These are phyloP conservation scores for Pseudogymnoascus sp. DNA, from an alignment of 2,329 filamentous ascomycete genomes.

Conservation along the genomic window DNA sequence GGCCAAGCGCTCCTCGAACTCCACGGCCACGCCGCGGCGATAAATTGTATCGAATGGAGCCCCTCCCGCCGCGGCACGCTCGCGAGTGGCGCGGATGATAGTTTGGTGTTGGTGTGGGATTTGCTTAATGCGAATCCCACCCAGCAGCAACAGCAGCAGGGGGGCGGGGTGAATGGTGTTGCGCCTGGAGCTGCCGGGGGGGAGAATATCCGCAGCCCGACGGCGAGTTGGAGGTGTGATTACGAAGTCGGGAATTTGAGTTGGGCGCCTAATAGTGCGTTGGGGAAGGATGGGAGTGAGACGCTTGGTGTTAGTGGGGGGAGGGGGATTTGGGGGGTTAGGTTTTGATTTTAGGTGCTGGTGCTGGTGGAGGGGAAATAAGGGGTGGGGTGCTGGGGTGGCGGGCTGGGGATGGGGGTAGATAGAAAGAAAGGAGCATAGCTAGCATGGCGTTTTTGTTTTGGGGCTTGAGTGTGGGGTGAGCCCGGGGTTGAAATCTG, in stretches of 20 bases:
- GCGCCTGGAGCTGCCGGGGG: constrained; percentile 33
- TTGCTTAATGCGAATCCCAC: constrained; percentile 61
- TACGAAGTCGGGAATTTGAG: constrained; percentile 80
- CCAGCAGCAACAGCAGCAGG: constrained; percentile 64
- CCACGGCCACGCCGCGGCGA: constrained; percentile 71
- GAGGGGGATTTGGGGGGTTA: constrained; percentile 65
- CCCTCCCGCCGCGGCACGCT: constrained; percentile 77
- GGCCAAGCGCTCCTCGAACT: constrained; percentile 92
- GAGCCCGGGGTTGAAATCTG: neutral
- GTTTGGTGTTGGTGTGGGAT: constrained; percentile 88
- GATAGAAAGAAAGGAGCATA: neutral
- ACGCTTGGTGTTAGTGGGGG: constrained; percentile 80
- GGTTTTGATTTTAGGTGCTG: neutral
- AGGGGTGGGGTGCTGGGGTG: neutral
- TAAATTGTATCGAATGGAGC: constrained; percentile 96
- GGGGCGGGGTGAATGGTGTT: constrained; percentile 80
- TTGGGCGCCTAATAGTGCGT: constrained; percentile 66
- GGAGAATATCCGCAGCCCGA: constrained; percentile 56
- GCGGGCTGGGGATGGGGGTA: neutral
- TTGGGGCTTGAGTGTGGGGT: neutral
- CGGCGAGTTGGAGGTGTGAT: constrained; percentile 75
- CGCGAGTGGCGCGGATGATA: constrained; percentile 87
- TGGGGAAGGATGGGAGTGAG: constrained; percentile 62
- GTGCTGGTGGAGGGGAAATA: neutral
- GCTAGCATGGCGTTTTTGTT: neutral